Percentiles rank a stretch among this genome's conserved stretches.
phyloP scores from a whole-genome alignment of 176 grass and related monocot species.

The Poa pratensis region DNA sequence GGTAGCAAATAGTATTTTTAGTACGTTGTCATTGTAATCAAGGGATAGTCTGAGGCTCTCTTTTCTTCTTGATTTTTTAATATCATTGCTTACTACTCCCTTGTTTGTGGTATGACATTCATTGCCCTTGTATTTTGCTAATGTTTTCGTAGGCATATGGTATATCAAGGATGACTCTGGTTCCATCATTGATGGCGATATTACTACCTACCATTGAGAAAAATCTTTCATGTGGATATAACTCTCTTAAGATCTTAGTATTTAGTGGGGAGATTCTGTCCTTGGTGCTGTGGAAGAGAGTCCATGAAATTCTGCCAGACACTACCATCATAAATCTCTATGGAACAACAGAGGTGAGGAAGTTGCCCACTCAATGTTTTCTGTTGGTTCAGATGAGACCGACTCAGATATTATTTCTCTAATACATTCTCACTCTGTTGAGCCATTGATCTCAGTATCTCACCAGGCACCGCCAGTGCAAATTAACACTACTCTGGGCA shows the following conservation, averaged over 20 bases:
- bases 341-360: conserved; percentile 85
- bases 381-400: conserved; percentile 31
- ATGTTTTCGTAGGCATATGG: conserved; percentile 50
- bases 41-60: too few relatives aligned
- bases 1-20: neutral
- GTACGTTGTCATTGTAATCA: neutral
- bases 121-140: conserved; percentile 28
- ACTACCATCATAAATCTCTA: conserved; percentile 83
- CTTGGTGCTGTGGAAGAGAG: conserved; percentile 64
- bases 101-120: conserved; percentile 31
- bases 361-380: conserved; percentile 37
- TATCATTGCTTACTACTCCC: neutral
- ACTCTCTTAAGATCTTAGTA: conserved; percentile 69
- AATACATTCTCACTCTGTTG: neutral
- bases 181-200: conserved; percentile 79
- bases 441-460: neutral
- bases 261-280: conserved; percentile 84
- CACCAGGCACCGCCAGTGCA: neutral
- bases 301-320: conserved; percentile 59
- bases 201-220: conserved; percentile 55
- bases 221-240: conserved; percentile 49
- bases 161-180: conserved; percentile 82
- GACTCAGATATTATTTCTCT: neutral
- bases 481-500: neutral
- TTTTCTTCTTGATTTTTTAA: conserved; percentile 2